Evolutionary conservation across 352 stramenopile genomes (phyloP).

Genomic region (Saprolegnia diclina): DNA sequence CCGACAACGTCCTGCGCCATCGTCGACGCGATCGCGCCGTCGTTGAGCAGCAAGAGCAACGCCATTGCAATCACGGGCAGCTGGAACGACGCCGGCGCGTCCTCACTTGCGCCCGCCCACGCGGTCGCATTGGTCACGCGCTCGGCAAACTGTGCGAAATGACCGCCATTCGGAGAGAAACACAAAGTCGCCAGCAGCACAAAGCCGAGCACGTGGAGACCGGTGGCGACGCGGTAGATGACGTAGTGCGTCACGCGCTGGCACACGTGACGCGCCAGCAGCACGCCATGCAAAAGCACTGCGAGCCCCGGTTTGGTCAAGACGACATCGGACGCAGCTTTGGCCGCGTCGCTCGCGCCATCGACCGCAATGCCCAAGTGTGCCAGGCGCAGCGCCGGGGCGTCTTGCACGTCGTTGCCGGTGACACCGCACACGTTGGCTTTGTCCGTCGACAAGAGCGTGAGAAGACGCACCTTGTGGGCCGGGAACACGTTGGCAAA

Average conservation of each 20-base stretch:
- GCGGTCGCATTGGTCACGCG: slow-evolving; percentile 38
- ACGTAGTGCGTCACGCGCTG: slow-evolving; percentile 92
- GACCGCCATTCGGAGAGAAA: slow-evolving; percentile 76
- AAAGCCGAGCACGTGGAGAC: slow-evolving; percentile 90
- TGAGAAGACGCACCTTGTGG: slow-evolving; percentile 89
- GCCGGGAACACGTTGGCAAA: slow-evolving; percentile 92
- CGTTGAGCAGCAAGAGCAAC: slow-evolving; percentile 93
- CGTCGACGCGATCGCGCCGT: slow-evolving; percentile 88
- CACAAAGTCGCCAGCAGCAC: slow-evolving; percentile 90
- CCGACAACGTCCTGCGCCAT: slow-evolving; percentile 86
- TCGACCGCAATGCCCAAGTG: slow-evolving; percentile 76
- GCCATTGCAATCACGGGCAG: slow-evolving; percentile 91
- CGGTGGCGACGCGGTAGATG: slow-evolving; percentile 90
- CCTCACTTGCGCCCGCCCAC: slow-evolving; percentile 37
- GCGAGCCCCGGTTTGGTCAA: slow-evolving; percentile 90
- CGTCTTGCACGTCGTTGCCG: slow-evolving; percentile 67
- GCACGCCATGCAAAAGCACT: slow-evolving; percentile 88
- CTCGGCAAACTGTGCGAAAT: slow-evolving; percentile 58
- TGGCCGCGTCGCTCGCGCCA: slow-evolving; percentile 81
- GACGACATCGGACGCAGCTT: slow-evolving; percentile 90
- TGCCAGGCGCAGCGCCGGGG: slow-evolving; percentile 58
- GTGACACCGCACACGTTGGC: slow-evolving; percentile 73
- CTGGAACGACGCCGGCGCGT: slow-evolving; percentile 79
- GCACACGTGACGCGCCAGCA: slow-evolving; percentile 90
- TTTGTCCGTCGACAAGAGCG: slow-evolving; percentile 69